Evolutionary conservation across 495 filamentous ascomycete species (phyloP).

Genomic region (Pseudevernia furfuracea): DNA sequence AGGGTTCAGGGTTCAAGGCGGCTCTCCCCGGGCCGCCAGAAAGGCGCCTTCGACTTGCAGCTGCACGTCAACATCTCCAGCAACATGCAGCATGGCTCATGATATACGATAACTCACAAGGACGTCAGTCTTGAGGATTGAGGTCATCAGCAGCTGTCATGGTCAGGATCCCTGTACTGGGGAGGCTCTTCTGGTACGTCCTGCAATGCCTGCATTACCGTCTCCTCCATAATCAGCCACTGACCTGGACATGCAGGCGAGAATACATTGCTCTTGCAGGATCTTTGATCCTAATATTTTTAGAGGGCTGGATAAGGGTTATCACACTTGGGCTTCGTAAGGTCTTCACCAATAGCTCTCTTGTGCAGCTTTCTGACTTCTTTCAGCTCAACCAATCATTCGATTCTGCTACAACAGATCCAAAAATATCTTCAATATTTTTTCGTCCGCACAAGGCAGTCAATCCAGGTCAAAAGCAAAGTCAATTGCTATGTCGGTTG

Average conservation of each 20-base stretch:
- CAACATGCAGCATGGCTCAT: constrained; percentile 11
- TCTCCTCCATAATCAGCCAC: not conserved
- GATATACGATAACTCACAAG: not conserved
- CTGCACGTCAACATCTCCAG: not conserved
- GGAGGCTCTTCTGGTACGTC: constrained; percentile 64
- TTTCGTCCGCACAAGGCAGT: constrained; percentile 61
- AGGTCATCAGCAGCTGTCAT: constrained; percentile 33
- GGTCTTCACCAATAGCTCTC: constrained; percentile 26
- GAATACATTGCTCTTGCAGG: constrained; percentile 82
- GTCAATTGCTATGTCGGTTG: constrained; percentile 42
- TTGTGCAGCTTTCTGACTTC: constrained; percentile 22
- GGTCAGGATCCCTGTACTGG: constrained; percentile 75
- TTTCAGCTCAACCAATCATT: constrained; percentile 65
- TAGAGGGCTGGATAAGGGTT: constrained; percentile 76
- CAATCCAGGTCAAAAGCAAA: constrained; percentile 46
- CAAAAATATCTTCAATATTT: constrained; percentile 69
- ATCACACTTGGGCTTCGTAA: constrained; percentile 84
- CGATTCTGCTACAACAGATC: constrained; percentile 75
- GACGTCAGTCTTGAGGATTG: not conserved
- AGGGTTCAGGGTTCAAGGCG: not conserved
- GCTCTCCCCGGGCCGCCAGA: not conserved
- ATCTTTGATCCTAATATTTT: constrained; percentile 70
- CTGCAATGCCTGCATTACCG: not conserved
- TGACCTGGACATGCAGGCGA: constrained; percentile 38
- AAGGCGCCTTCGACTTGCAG: not conserved